Base-by-base conservation (phyloP, 2,329 filamentous ascomycete genomes). In the Ophiocordyceps camponoti-leonardi region DNA sequence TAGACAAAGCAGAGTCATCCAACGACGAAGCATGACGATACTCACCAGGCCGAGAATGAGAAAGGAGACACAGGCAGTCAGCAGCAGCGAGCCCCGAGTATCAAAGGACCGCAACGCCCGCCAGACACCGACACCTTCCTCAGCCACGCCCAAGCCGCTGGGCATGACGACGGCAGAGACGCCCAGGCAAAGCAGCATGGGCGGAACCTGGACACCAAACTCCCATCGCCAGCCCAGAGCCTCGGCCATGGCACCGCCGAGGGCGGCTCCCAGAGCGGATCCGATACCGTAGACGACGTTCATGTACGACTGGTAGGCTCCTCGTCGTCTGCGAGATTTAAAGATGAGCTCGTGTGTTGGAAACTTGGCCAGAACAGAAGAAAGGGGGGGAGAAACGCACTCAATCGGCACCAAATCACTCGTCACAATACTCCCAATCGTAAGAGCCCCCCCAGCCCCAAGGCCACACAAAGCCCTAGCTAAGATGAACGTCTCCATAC, bases 341-440 rank as follows among this genome's bases (percentile, higher is more conserved):
- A 22, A 33, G 13, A 7, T 22, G 26, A 42, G 12, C n/a, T n/a
- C n/a, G n/a, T n/a, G n/a, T n/a, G n/a, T n/a, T n/a, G n/a, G n/a
- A n/a, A n/a, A n/a, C n/a, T n/a, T n/a, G n/a, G n/a, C n/a, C n/a
- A n/a, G n/a, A n/a, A n/a, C n/a, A 41, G 22, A 37, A 44, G 41
- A 41, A 43, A 33, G 33, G 44, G 19, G 13, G 26, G 16, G 16
- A 28, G 26, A 66, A 39, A 19, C 66, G 58, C 67, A 79, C 64
- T 83, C 74, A 50, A 87, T 83, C 1, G 80, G 80, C 33, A 88
- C 81, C 43, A 86, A 62, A 58, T 87, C 83, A 47, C 79, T 82
- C 18, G 80, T 77, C 49, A 86, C 77, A 46, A 87, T 84, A 6
- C 71, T 77, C 2, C 75, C 80, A 64, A 86, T 68, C 1, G 78